Conservation (phyloP, 2,329 filamentous ascomycete genomes). For the Corynespora cassiicola region DNA sequence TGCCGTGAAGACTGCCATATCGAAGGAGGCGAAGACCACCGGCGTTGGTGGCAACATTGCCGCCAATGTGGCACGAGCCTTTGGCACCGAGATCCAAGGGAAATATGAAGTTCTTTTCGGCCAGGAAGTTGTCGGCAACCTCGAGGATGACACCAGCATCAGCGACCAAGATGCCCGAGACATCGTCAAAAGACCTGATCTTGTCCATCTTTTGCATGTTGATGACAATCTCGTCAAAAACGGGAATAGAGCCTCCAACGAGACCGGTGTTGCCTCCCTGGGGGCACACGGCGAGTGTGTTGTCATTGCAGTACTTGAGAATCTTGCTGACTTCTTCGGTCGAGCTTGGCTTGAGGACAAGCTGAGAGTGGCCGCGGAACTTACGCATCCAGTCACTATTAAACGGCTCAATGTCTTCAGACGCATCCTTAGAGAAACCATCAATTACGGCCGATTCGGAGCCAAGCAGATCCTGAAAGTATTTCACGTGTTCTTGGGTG, state of each 20-base stretch:
- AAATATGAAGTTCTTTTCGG: constrained; percentile 85
- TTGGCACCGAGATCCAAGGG: constrained; percentile 97
- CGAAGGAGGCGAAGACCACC: constrained; percentile 87
- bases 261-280: constrained; percentile 97
- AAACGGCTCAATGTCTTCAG: constrained; percentile 86
- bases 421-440: constrained; percentile 75
- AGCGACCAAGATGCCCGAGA: constrained; percentile 86
- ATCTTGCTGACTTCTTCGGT: constrained; percentile 91
- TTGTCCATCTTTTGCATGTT: constrained; percentile 89
- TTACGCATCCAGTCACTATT: constrained; percentile 99
- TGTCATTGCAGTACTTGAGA: constrained; percentile 92
- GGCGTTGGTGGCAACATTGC: constrained; percentile 95
- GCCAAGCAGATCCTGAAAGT: constrained; percentile 83
- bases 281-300: constrained; percentile 89
- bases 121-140: constrained; percentile 83
- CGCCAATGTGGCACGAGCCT: constrained; percentile 94
- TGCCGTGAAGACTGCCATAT: constrained; percentile 95
- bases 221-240: constrained; percentile 98
- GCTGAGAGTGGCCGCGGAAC: constrained; percentile 85
- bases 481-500: constrained; percentile 78
- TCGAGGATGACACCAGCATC: constrained; percentile 94
- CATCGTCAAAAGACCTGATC: constrained; percentile 90
- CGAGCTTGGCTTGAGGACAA: constrained; percentile 84
- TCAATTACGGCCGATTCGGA: constrained; percentile 82
- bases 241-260: constrained; percentile 92